Conservation (phyloP, 108 stramenopile species). For the Poteriospumella lacustris region DNA sequence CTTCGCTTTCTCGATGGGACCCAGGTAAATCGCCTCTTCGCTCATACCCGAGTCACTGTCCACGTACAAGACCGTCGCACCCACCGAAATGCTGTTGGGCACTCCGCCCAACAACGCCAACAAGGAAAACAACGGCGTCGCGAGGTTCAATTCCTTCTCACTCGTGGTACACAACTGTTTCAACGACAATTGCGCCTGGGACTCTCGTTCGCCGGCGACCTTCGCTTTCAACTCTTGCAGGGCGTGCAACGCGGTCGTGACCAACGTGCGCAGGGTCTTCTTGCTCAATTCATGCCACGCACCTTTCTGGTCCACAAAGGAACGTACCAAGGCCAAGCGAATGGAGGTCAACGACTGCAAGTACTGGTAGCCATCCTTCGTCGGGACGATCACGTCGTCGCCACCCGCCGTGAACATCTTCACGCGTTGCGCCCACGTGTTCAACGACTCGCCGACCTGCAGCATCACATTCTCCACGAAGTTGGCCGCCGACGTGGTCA, state of each 20-base stretch:
- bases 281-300: not conserved
- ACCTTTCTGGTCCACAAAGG: not conserved
- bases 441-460: not conserved
- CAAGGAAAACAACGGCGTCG: not conserved
- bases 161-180: not conserved
- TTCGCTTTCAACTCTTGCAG: not conserved
- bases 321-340: not conserved
- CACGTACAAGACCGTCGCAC: not conserved
- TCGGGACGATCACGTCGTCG: not conserved
- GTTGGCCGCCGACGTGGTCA: not conserved
- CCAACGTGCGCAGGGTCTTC: not conserved
- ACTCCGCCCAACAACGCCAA: not conserved
- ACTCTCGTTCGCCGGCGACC: not conserved
- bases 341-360: not conserved
- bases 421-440: not conserved
- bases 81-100: not conserved
- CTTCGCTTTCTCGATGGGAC: too few species aligned
- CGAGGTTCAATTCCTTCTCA: not conserved
- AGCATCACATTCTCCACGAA: not conserved
- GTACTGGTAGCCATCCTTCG: not conserved
- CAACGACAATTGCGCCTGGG: not conserved
- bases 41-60: not conserved
- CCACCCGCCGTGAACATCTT: not conserved
- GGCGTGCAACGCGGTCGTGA: too few species aligned
- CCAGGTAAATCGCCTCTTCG: not conserved